Base-by-base conservation (phyloP, 768 basidiomycete species). In the Hericium alpestre region DNA sequence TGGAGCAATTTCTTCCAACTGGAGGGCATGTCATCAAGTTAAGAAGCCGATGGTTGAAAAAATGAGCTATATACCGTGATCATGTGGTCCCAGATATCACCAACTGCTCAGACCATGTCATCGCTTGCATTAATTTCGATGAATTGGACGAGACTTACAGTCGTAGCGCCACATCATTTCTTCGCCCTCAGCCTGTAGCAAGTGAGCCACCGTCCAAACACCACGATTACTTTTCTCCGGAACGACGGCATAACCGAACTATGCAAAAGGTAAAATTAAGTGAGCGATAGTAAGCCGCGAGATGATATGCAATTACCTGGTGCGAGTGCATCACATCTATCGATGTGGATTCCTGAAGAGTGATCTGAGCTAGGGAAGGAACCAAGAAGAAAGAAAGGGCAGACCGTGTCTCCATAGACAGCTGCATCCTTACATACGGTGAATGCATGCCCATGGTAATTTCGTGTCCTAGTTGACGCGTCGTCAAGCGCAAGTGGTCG, bases 311-410 rank as follows among this genome's bases (percentile, higher is more conserved):
- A 38, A 13, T 13, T 11, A 49, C 55, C 18, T 43, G 49, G 9
- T 56, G 55, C 23, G 38, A 16, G 37, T 56, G 55, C 46, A 56
- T 50, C 55, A 48, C 49, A n/a, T 56, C 55, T 23, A 56, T 50
- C 15, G 55, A 43, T 18, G 18, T n/a, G 13, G 55, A 56, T 23
- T 56, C 55, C 55, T 56, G 32, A 1, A 56, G 7, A n/a, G 9
- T 27, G 8, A 11, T 13, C n/a, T 54, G 22, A 46, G 41, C 7
- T 9, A 12, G 13, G 6, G 9, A 12, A 10, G 8, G 2, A 4
- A 46, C 10, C 12, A 4, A 53, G 9, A 53, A 8, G 53, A 20
- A 7, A 16, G 3, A 37, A 38, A 25, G 18, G 20, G 15, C 47
- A 32, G 13, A 54, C 53, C 41, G 53, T 43, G 4, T 38, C 39